Percentiles rank a stretch among this genome's conserved stretches.
phyloP scores from a whole-genome alignment of 2,329 filamentous ascomycete genomes.

The Clonostachys sp. region DNA sequence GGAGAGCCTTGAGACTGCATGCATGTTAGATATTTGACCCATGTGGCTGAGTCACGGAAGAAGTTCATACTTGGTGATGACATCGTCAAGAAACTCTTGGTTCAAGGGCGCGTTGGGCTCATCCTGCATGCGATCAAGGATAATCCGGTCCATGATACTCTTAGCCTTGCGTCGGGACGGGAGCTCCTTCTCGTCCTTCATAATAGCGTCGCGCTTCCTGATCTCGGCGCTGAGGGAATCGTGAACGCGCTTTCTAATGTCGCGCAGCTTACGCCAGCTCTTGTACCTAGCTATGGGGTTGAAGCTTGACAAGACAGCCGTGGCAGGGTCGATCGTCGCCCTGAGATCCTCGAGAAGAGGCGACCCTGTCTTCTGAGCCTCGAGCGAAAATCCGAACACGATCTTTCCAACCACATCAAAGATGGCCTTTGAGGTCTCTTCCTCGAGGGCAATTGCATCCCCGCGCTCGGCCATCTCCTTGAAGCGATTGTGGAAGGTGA shows the following conservation, averaged over 20 bases:
- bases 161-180: slow-evolving; percentile 4
- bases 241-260: background rate
- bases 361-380: slow-evolving; percentile 9
- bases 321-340: slow-evolving; percentile 1
- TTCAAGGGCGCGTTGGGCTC: slow-evolving; percentile 5
- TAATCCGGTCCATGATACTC: slow-evolving; percentile 10
- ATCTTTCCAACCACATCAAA: slow-evolving; percentile 14
- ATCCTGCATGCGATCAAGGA: slow-evolving; percentile 9
- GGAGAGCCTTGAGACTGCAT: slow-evolving; percentile 10
- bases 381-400: slow-evolving; percentile 9
- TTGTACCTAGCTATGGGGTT: background rate
- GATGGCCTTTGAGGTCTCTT: slow-evolving; percentile 11
- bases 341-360: slow-evolving; percentile 8
- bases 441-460: slow-evolving; percentile 11
- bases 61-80: background rate
- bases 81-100: slow-evolving; percentile 9
- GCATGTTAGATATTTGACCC: background rate
- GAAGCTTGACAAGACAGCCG: background rate
- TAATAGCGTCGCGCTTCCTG: background rate
- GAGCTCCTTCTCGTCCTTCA: slow-evolving; percentile 8
- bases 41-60: too few species aligned
- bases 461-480: slow-evolving; percentile 5
- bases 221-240: background rate
- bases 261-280: background rate
- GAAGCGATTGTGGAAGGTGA: slow-evolving; percentile 1